Conservation (phyloP, 106 monocot genomes). For the Dioscorea alata region DNA sequence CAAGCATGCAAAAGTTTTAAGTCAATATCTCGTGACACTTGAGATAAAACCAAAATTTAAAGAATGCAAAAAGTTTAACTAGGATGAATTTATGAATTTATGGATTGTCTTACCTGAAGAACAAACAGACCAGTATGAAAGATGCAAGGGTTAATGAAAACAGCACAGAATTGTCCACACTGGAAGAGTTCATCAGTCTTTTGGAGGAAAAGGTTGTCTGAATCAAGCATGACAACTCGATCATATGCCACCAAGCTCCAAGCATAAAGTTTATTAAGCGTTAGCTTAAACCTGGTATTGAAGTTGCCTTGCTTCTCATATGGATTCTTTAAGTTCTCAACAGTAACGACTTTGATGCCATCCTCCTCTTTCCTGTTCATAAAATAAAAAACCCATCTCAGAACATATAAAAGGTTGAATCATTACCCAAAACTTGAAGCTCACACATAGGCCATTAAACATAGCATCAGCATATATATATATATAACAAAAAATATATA, state of each 20-base stretch:
- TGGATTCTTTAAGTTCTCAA: slow-evolving; percentile 47
- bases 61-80: too few relatives aligned
- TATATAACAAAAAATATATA: too few relatives aligned
- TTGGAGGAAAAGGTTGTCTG: slow-evolving; percentile 91
- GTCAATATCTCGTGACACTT: too few relatives aligned
- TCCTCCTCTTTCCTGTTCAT: slow-evolving; percentile 34
- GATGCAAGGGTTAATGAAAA: slow-evolving; percentile 94
- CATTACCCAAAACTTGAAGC: too few relatives aligned
- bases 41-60: too few relatives aligned
- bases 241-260: slow-evolving; percentile 91
- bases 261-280: slow-evolving; percentile 80
- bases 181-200: slow-evolving; percentile 93
- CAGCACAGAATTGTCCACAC: slow-evolving; percentile 94
- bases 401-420: too few relatives aligned
- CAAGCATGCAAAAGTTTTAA: too few relatives aligned
- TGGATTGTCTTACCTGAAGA: slow-evolving; percentile 41
- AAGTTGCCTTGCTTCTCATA: slow-evolving; percentile 47
- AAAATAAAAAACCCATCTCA: not conserved
- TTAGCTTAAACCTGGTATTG: slow-evolving; percentile 40
- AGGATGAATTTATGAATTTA: too few relatives aligned
- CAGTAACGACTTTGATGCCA: slow-evolving; percentile 35
- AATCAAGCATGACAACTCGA: slow-evolving; percentile 93
- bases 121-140: slow-evolving; percentile 97
- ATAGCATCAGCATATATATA: too few relatives aligned
- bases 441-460: too few relatives aligned